These are phyloP conservation scores for Dalbergia cochinchinensis DNA, from an alignment of 306 rosid genomes.

Conservation along the genomic window DNA sequence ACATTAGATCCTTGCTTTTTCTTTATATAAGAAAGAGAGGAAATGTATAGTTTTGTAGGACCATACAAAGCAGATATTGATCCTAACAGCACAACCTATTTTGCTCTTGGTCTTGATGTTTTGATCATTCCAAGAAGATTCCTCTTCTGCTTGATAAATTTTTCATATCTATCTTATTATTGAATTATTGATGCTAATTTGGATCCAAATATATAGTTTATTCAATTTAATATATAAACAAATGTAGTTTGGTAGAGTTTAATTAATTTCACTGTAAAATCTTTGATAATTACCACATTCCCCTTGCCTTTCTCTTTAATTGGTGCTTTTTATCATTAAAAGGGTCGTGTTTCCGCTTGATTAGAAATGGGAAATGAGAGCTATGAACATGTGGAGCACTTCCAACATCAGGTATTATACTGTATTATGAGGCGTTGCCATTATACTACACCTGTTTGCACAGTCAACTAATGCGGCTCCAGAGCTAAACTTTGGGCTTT, in stretches of 20 bases:
- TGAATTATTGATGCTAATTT: not conserved
- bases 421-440: slow-evolving; percentile 48
- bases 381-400: slow-evolving; percentile 40
- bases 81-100: slow-evolving; percentile 50
- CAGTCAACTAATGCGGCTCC: slow-evolving; percentile 78
- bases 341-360: slow-evolving; percentile 41
- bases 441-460: slow-evolving; percentile 48
- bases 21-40: slow-evolving; percentile 51
- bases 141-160: slow-evolving; percentile 15
- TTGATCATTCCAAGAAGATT: slow-evolving; percentile 40
- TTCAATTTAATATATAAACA: not conserved
- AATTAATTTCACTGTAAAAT: slow-evolving; percentile 24
- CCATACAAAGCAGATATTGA: slow-evolving; percentile 59
- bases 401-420: slow-evolving; percentile 44
- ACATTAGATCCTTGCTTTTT: slow-evolving; percentile 80
- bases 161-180: not conserved
- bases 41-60: slow-evolving; percentile 60
- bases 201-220: not conserved
- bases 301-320: not conserved
- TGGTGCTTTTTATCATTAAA: slow-evolving; percentile 43
- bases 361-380: slow-evolving; percentile 48
- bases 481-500: slow-evolving; percentile 48
- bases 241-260: not conserved
- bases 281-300: slow-evolving; percentile 25
- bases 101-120: slow-evolving; percentile 48